phyloP scores from a whole-genome alignment of 345 rosid genomes.

The Geranium rotundifolium region DNA sequence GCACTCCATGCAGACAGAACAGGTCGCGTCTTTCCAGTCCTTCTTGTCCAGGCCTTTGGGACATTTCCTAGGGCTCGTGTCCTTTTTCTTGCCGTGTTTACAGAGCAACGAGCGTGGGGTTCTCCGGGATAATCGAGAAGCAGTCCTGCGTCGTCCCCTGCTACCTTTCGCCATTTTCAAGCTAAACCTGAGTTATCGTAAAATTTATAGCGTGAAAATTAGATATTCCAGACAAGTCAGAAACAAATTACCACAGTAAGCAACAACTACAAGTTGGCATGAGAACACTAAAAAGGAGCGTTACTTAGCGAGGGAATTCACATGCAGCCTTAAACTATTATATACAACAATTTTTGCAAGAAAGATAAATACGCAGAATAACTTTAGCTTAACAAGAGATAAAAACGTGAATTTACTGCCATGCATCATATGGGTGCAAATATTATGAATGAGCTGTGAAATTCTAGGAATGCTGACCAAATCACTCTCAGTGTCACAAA shows the following conservation, averaged over 20 bases:
- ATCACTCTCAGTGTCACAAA: not conserved
- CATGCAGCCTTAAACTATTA: too few relatives aligned
- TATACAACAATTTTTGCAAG: too few relatives aligned
- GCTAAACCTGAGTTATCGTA: constrained; percentile 8
- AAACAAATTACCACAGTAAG: not conserved
- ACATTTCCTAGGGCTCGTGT: constrained; percentile 29
- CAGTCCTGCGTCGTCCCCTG: constrained; percentile 42
- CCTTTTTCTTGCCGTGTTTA: constrained; percentile 22
- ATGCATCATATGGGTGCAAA: not conserved
- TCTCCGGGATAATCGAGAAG: constrained; percentile 35
- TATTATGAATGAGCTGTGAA: too few relatives aligned
- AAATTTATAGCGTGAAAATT: not conserved
- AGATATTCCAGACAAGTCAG: not conserved
- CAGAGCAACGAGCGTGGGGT: constrained; percentile 41
- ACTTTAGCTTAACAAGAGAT: not conserved
- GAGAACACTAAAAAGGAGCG: too few relatives aligned
- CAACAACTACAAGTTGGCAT: not conserved
- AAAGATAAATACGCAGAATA: not conserved
- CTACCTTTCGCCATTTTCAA: constrained; percentile 57
- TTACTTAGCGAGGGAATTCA: not conserved
- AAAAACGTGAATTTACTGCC: not conserved
- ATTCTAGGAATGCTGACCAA: not conserved
- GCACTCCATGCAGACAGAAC: constrained; percentile 15
- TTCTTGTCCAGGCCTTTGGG: constrained; percentile 43
- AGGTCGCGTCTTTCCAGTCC: constrained; percentile 80